phyloP scores from a whole-genome alignment of 179 eudicot species.

The Carnegiea gigantea region DNA sequence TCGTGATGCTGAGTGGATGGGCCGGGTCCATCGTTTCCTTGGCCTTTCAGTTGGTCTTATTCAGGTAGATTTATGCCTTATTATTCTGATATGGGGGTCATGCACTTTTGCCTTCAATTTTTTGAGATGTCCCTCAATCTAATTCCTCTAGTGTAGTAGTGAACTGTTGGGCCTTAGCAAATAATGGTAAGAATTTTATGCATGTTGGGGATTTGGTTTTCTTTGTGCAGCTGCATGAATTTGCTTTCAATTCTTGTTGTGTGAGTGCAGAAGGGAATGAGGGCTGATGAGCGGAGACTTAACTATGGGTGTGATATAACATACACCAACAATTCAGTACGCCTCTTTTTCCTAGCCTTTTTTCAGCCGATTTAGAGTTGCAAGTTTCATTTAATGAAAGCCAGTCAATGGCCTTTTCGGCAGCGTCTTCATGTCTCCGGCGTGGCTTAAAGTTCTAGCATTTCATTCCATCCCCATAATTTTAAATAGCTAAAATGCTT shows the following conservation, averaged over 20 bases:
- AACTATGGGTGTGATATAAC: constrained; percentile 91
- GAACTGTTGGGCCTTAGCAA: neutral
- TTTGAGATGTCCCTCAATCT: constrained; percentile 6
- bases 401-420: constrained; percentile 15
- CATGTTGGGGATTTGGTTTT: neutral
- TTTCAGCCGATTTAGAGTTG: neutral
- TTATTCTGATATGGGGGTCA: neutral
- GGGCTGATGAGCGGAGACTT: constrained; percentile 62
- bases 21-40: constrained; percentile 93
- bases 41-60: constrained; percentile 99
- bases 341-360: constrained; percentile 23
- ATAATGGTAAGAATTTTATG: neutral
- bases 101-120: neutral
- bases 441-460: constrained; percentile 1
- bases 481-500: constrained; percentile 9
- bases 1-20: constrained; percentile 99
- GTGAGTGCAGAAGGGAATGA: constrained; percentile 74
- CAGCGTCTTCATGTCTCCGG: constrained; percentile 12
- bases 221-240: neutral
- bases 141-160: constrained; percentile 7
- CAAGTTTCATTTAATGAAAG: constrained; percentile 1
- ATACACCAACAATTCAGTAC: constrained; percentile 90
- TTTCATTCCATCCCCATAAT: neutral
- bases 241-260: constrained; percentile 18
- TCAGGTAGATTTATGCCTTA: constrained; percentile 52